These are phyloP conservation scores for Suhomyces choctaworum DNA, from an alignment of 1,139 yeast species.

Conservation along the genomic window DNA sequence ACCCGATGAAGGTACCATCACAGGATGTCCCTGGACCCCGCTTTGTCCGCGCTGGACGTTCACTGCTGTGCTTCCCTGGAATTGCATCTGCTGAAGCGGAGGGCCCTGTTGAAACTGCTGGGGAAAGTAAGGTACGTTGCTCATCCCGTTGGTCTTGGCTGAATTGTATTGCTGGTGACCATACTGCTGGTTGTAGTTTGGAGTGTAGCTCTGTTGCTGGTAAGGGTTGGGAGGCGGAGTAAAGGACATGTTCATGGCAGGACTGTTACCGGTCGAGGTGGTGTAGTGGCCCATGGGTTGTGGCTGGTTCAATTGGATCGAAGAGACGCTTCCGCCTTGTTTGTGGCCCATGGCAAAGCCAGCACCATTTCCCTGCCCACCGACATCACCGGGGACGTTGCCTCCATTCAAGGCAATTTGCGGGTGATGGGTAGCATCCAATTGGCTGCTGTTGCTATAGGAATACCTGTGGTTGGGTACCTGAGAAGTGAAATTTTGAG, in stretches of 20 bases:
- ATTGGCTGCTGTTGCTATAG: constrained; percentile 9
- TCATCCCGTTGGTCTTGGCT: constrained; percentile 1
- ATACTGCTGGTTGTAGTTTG: constrained; percentile 4
- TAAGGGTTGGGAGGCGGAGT: constrained; percentile 8
- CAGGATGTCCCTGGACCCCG: constrained; percentile 7
- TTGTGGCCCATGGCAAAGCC: constrained; percentile 5
- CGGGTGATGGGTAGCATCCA: constrained; percentile 5
- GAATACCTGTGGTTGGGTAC: constrained; percentile 6
- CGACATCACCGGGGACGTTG: constrained; percentile 1
- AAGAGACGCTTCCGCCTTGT: constrained; percentile 13
- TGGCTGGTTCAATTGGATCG: constrained; percentile 13
- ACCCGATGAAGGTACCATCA: constrained; percentile 8
- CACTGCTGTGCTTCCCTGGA: not conserved
- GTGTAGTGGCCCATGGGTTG: constrained; percentile 13
- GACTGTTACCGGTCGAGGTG: constrained; percentile 5
- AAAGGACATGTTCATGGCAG: constrained; percentile 1
- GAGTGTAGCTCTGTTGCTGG: constrained; percentile 4
- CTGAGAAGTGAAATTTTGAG: constrained; percentile 5
- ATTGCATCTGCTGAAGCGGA: constrained; percentile 5
- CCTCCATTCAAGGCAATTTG: constrained; percentile 10
- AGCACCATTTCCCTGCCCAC: constrained; percentile 7
- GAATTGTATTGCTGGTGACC: constrained; percentile 5
- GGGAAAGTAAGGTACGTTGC: constrained; percentile 1
- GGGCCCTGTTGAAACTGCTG: constrained; percentile 3
- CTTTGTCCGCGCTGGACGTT: constrained; percentile 8